Conservation (phyloP, 2,329 filamentous ascomycete species). For the Fusarium sp. region DNA sequence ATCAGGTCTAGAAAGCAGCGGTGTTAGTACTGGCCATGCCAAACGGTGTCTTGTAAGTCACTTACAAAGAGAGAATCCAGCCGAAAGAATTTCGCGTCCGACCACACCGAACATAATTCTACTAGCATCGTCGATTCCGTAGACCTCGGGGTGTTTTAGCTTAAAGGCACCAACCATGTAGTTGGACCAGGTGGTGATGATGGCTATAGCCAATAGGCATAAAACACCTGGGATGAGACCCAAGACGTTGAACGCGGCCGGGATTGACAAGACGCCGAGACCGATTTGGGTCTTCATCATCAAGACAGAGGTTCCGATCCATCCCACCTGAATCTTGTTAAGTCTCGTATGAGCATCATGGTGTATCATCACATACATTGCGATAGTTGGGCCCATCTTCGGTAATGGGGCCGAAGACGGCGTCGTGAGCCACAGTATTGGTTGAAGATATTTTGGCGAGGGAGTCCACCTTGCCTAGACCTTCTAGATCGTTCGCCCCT, state of each 20-base stretch:
- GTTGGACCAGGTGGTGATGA: neutral
- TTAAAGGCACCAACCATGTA: neutral
- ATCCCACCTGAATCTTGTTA: neutral
- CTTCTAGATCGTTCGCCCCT: neutral
- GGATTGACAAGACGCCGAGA: neutral
- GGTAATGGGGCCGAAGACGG: neutral
- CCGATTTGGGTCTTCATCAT: neutral
- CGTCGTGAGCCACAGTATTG: neutral
- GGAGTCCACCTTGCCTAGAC: neutral
- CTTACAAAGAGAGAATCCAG: neutral
- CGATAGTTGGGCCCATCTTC: neutral
- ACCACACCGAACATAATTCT: neutral
- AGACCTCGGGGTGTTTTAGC: neutral
- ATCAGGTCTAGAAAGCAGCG: neutral
- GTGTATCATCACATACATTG: neutral
- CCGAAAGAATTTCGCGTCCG: neutral
- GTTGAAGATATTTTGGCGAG: neutral
- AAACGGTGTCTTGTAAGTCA: neutral
- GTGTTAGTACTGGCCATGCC: too few relatives aligned
- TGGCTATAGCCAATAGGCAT: neutral
- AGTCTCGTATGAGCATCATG: accelerated
- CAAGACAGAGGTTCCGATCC: neutral
- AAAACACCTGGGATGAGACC: neutral
- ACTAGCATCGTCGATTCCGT: neutral
- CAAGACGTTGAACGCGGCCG: neutral